A percentile compares a stretch with the other conserved stretches of the same genome.
Conservation (phyloP, 78 protist species). For the Bodo saltans region DNA sequence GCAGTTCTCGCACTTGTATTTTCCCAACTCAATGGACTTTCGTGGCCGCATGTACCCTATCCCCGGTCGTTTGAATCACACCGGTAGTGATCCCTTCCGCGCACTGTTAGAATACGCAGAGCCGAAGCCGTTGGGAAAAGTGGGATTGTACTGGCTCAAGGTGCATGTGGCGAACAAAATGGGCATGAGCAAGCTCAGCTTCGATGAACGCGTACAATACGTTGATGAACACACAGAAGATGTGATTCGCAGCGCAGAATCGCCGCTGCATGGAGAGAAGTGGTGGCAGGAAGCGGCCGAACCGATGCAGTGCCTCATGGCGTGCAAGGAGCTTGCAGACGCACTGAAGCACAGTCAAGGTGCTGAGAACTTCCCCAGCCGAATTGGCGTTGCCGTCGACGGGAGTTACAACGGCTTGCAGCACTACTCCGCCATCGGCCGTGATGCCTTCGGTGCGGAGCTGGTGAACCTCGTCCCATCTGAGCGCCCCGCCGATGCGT, state of each 20-base stretch:
- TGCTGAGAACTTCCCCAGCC: slow-evolving; percentile 40
- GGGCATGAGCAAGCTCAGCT: slow-evolving; percentile 75
- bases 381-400: slow-evolving; percentile 80
- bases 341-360: slow-evolving; percentile 32
- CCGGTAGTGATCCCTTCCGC: slow-evolving; percentile 78
- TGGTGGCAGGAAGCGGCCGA: slow-evolving; percentile 74
- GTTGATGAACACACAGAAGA: slow-evolving; percentile 41
- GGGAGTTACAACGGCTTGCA: slow-evolving; percentile 91
- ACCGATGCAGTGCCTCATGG: slow-evolving; percentile 77
- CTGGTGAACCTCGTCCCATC: slow-evolving; percentile 72
- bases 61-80: slow-evolving; percentile 83
- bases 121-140: slow-evolving; percentile 48
- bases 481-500: slow-evolving; percentile 73
- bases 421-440: slow-evolving; percentile 93
- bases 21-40: slow-evolving; percentile 91
- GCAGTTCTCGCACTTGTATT: slow-evolving; percentile 40
- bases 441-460: slow-evolving; percentile 73
- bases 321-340: slow-evolving; percentile 54
- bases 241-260: slow-evolving; percentile 41
- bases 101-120: slow-evolving; percentile 67
- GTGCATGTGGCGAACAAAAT: slow-evolving; percentile 82
- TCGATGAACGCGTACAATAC: slow-evolving; percentile 57
- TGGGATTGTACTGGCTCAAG: slow-evolving; percentile 77
- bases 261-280: slow-evolving; percentile 46
- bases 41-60: slow-evolving; percentile 92